Conservation (phyloP, 768 basidiomycete genomes). For the Candolleomyces eurysporus region DNA sequence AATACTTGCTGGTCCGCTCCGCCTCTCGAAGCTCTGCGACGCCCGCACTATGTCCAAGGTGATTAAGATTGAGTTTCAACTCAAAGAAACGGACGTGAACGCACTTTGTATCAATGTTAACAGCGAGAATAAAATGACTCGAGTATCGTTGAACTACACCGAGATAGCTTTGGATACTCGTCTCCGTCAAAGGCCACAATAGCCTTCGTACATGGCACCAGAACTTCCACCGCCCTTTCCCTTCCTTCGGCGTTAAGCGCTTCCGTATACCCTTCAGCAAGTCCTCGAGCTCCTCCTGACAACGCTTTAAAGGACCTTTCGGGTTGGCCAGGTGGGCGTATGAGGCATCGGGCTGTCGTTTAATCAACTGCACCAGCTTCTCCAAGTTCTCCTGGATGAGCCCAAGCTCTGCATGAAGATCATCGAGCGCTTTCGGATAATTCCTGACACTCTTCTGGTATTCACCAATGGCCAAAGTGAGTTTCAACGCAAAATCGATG, state of each 20-base stretch:
- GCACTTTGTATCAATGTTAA: conserved; percentile 1
- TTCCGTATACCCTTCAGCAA: not conserved
- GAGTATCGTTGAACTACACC: not conserved
- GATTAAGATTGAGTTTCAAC: not conserved
- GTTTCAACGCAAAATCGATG: conserved; percentile 3
- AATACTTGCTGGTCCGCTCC: not conserved
- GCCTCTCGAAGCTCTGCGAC: not conserved
- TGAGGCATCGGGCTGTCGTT: not conserved
- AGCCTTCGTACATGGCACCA: not conserved
- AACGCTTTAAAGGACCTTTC: not conserved
- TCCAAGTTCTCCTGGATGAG: not conserved
- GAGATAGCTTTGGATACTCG: not conserved
- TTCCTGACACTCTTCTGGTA: conserved; percentile 2
- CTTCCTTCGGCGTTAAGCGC: not conserved
- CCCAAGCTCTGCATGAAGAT: not conserved
- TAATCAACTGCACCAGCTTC: not conserved
- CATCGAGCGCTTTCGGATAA: not conserved
- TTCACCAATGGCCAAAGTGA: not conserved
- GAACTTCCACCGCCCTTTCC: not conserved
- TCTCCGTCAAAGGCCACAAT: not conserved
- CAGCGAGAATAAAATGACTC: not conserved
- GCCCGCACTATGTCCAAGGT: not conserved
- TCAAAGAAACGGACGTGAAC: not conserved
- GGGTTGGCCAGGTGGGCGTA: not conserved
- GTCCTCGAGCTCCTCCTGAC: not conserved